Conservation (phyloP, 2,329 filamentous ascomycete species). For the Stemphylium beticola region DNA sequence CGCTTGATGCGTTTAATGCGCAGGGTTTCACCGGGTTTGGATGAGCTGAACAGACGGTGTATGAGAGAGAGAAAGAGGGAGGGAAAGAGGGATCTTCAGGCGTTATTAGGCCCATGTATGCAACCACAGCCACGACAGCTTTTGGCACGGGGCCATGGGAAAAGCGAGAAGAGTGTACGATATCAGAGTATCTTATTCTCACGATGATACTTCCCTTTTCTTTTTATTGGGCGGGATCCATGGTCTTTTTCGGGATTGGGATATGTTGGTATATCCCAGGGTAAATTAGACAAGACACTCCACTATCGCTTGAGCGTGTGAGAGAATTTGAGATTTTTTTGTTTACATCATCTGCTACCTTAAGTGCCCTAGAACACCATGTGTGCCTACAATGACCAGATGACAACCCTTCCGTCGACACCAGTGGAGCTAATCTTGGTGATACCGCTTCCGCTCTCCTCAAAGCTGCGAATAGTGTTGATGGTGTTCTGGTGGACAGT, state of each 20-base stretch:
- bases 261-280: too few species aligned
- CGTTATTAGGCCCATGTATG: neutral
- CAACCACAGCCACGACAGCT: neutral
- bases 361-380: neutral
- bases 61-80: neutral
- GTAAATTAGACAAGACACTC: conserved; percentile 3
- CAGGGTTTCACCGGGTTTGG: conserved; percentile 39
- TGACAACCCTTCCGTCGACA: conserved; percentile 56
- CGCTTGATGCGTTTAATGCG: conserved; percentile 25
- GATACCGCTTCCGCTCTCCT: conserved; percentile 68
- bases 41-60: conserved; percentile 4
- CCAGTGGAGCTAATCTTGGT: conserved; percentile 76
- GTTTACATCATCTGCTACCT: neutral
- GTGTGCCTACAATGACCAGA: conserved; percentile 52
- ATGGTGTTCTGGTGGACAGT: conserved; percentile 98
- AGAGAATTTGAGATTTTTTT: conserved; percentile 3
- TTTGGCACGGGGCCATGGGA: neutral
- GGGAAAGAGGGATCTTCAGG: neutral
- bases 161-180: conserved; percentile 1
- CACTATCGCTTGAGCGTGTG: conserved; percentile 21
- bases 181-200: conserved; percentile 1
- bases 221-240: neutral
- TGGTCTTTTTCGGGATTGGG: neutral
- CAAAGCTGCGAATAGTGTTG: conserved; percentile 79
- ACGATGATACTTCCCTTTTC: neutral